Conservation (phyloP, 1,139 yeast species). For the Candida sojae region DNA sequence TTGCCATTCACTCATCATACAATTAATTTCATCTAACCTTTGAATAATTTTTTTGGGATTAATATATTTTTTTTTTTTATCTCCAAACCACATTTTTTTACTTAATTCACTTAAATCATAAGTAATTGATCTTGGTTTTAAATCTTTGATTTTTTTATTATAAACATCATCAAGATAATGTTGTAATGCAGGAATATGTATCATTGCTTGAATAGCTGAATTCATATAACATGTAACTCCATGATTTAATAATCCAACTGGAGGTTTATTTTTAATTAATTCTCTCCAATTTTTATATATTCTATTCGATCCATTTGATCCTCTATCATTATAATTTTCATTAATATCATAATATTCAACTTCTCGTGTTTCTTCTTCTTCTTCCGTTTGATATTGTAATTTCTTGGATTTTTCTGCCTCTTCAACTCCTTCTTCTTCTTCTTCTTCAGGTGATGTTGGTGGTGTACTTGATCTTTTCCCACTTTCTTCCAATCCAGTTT, state of each 20-base stretch:
- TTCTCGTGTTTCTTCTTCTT: background rate
- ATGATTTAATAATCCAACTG: constrained; percentile 81
- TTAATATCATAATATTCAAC: constrained; percentile 46
- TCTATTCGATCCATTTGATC: constrained; percentile 56
- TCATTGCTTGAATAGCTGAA: constrained; percentile 86
- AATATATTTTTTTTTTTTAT: constrained; percentile 32
- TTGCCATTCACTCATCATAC: constrained; percentile 97
- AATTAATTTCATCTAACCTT: constrained; percentile 80
- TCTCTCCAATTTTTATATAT: constrained; percentile 65
- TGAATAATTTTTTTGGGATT: constrained; percentile 76
- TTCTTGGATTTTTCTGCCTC: background rate
- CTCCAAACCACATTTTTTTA: constrained; percentile 60
- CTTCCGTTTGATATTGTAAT: background rate
- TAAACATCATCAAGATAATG: constrained; percentile 75
- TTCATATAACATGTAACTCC: constrained; percentile 98
- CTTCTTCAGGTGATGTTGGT: constrained; percentile 48
- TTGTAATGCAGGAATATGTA: constrained; percentile 89
- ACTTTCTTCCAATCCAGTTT: constrained; percentile 10
- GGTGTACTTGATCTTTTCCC: constrained; percentile 29
- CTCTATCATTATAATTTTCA: constrained; percentile 55
- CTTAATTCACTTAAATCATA: constrained; percentile 72
- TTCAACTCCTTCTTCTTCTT: constrained; percentile 5
- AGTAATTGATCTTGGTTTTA: constrained; percentile 65
- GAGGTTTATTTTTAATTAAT: constrained; percentile 34
- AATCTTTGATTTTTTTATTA: constrained; percentile 30